Base-by-base conservation (phyloP, 2,329 filamentous ascomycete genomes). In the Pseudogymnoascus sp. region DNA sequence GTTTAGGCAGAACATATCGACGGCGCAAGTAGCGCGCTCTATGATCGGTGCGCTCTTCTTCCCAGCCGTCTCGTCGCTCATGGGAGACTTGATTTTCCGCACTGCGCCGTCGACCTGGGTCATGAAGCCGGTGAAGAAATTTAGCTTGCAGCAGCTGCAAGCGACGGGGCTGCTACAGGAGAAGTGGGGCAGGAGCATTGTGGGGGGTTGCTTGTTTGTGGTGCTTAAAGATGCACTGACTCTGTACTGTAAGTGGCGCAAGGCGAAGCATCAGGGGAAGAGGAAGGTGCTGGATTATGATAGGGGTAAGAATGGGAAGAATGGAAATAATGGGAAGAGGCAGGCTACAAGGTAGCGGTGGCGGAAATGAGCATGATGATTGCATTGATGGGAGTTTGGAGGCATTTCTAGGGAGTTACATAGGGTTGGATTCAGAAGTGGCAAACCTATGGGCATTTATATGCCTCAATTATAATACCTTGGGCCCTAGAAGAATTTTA, bases 181-280 rank as follows among this genome's bases (percentile, higher is more conserved):
- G 68, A 86, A 88, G 64, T 97, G 95, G 91, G 95, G 92, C 0
- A 82, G 95, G 63, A 97, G 90, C 70, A 79, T 99, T 2, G 82
- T 95, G 1, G 95, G 95, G 1, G 95, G 95, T 0, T 95, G 91
- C 72, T 77, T 96, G 18, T 96, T 93, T 70, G 87, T 97, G 14
- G 87, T 96, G 8, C 75, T 96, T 61, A 95, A 93, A 74, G 86
- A 89, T 69, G 79, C 78, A 2, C 76, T 88, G 60, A 77, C 78
- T 63, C 74, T 89, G 23, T 89, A 87, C 70, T 80, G 82, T 67
- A 88, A 88, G 75, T 86, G 86, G 72, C 79, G 84, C 65, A 80
- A 80, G 65, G 85, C 84, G 11, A 79, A 82, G 68, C 80, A 84
- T 36, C 80, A 82, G 69, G 77, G 78, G 5, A 79, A 81, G 49